Evolutionary conservation across 2,329 filamentous ascomycete genomes (phyloP).

Genomic region (Trichoderma sp.): DNA sequence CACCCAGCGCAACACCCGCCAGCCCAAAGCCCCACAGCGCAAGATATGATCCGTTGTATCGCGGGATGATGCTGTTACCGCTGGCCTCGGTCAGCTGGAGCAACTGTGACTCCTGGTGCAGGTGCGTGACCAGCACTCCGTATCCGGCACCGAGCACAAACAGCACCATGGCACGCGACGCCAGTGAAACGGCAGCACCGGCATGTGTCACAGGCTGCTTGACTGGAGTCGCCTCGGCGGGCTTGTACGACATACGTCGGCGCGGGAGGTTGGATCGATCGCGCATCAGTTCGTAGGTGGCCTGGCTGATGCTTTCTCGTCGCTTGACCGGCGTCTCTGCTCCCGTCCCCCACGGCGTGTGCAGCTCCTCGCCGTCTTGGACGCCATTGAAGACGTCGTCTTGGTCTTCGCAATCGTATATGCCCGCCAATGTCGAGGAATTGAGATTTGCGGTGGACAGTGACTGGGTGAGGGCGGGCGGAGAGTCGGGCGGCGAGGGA

Average conservation of each 20-base stretch:
- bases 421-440: slow-evolving; percentile 85
- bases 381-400: slow-evolving; percentile 41
- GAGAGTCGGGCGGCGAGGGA: slow-evolving; percentile 38
- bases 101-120: slow-evolving; percentile 71
- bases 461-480: slow-evolving; percentile 62
- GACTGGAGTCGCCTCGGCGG: slow-evolving; percentile 35
- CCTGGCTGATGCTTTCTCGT: slow-evolving; percentile 49
- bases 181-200: slow-evolving; percentile 50
- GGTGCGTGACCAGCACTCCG: slow-evolving; percentile 76
- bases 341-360: slow-evolving; percentile 79
- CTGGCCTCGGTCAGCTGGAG: slow-evolving; percentile 58
- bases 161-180: slow-evolving; percentile 65
- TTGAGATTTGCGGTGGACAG: slow-evolving; percentile 85
- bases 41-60: slow-evolving; percentile 68
- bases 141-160: slow-evolving; percentile 82
- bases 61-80: slow-evolving; percentile 41
- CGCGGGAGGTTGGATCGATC: slow-evolving; percentile 44
- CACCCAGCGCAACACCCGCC: slow-evolving; percentile 76
- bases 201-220: slow-evolving; percentile 34
- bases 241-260: slow-evolving; percentile 44
- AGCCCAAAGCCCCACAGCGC: slow-evolving; percentile 75
- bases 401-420: slow-evolving; percentile 72
- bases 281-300: slow-evolving; percentile 50
- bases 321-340: slow-evolving; percentile 66
- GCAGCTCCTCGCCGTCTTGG: slow-evolving; percentile 55